A percentile compares a stretch with the other conserved stretches of the same genome.
These are phyloP conservation scores for Emmonsiellopsis sp. DNA, from an alignment of 2,329 filamentous ascomycete genomes.

Conservation along the genomic window DNA sequence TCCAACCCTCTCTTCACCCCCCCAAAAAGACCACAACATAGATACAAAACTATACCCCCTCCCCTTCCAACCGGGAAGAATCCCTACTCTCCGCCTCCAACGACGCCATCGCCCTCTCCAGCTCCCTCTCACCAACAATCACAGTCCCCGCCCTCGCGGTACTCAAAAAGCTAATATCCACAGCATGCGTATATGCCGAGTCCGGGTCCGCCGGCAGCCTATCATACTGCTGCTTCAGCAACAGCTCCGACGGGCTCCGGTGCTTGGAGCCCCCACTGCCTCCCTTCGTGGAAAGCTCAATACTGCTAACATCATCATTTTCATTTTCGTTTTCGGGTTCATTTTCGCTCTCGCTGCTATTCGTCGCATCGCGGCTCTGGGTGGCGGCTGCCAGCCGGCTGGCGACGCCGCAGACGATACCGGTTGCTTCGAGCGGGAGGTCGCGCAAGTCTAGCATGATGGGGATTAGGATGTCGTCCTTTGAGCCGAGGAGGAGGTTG, in stretches of 20 bases:
- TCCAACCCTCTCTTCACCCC: neutral
- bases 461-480: constrained; percentile 60
- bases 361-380: constrained; percentile 33
- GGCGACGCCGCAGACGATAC: constrained; percentile 90
- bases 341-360: neutral
- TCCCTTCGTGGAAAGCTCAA: neutral
- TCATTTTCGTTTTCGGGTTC: constrained; percentile 1
- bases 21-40: neutral
- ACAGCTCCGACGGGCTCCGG: neutral
- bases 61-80: neutral
- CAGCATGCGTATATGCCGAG: constrained; percentile 28
- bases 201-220: constrained; percentile 21
- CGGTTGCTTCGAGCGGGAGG: constrained; percentile 77
- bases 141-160: constrained; percentile 84
- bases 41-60: neutral
- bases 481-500: constrained; percentile 66
- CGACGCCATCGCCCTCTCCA: constrained; percentile 63
- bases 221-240: neutral
- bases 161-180: constrained; percentile 83
- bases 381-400: constrained; percentile 70
- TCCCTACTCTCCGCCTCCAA: constrained; percentile 33
- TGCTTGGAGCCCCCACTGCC: neutral
- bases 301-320: neutral
- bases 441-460: constrained; percentile 79
- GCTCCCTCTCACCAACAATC: constrained; percentile 67